Evolutionary conservation across 208 protist species (phyloP).

Genomic region (Leishmania lainsoni): DNA sequence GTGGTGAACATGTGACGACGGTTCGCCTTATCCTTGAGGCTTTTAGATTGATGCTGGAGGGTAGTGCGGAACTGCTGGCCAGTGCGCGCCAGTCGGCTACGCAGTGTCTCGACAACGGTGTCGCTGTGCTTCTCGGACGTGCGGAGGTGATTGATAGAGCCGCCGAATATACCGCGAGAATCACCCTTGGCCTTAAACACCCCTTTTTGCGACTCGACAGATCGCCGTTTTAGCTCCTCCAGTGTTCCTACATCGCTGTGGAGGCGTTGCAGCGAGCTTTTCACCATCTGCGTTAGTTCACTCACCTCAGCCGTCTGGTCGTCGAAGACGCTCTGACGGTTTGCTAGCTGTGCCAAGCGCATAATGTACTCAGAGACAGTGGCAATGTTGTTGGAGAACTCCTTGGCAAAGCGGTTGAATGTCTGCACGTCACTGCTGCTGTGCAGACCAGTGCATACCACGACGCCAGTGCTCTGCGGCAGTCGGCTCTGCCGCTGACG

Average conservation of each 20-base stretch:
- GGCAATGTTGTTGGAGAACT: slow-evolving; percentile 80
- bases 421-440: slow-evolving; percentile 76
- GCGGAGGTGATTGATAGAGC: slow-evolving; percentile 25
- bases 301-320: slow-evolving; percentile 85
- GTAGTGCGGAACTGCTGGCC: slow-evolving; percentile 84
- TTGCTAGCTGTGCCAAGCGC: slow-evolving; percentile 78
- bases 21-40: slow-evolving; percentile 74
- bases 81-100: slow-evolving; percentile 68
- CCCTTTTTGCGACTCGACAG: slow-evolving; percentile 56
- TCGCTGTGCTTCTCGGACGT: slow-evolving; percentile 48
- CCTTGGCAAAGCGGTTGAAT: slow-evolving; percentile 84
- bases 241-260: slow-evolving; percentile 78
- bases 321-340: slow-evolving; percentile 87
- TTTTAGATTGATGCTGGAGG: slow-evolving; percentile 77
- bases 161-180: slow-evolving; percentile 11
- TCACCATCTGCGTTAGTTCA: slow-evolving; percentile 78
- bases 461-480: background rate
- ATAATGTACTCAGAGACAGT: slow-evolving; percentile 81
- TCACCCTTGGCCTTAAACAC: slow-evolving; percentile 2
- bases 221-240: slow-evolving; percentile 73
- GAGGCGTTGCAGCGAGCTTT: slow-evolving; percentile 76
- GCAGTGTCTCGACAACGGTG: slow-evolving; percentile 81
- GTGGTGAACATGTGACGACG: slow-evolving; percentile 84
- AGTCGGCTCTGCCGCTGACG: slow-evolving; percentile 21
- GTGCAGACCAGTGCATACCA: slow-evolving; percentile 35